phyloP scores from a whole-genome alignment of 176 grass and related monocot genomes.

The Carex pumila region DNA sequence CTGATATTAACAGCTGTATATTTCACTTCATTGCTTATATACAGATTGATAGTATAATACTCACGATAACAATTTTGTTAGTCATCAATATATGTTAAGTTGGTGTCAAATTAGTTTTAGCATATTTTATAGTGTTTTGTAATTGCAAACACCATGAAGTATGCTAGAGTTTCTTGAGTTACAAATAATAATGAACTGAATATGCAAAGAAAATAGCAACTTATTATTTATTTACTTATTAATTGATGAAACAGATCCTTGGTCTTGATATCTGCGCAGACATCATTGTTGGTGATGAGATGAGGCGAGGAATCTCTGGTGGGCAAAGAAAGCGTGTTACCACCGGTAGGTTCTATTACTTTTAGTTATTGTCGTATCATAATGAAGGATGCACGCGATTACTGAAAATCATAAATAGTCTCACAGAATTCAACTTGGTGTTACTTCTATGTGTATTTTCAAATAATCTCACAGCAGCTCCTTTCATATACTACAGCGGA shows the following conservation, averaged over 20 bases:
- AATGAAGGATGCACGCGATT: neutral
- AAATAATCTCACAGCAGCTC: neutral
- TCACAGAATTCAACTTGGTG: neutral
- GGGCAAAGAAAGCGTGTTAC: slow-evolving; percentile 64
- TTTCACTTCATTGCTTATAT: neutral
- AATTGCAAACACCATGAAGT: neutral
- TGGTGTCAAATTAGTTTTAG: neutral
- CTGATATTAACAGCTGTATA: neutral
- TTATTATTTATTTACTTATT: slow-evolving; percentile 1
- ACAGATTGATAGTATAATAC: neutral
- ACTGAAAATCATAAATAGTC: neutral
- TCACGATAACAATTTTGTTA: neutral
- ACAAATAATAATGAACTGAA: neutral
- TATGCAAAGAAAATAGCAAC: neutral
- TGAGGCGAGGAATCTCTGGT: slow-evolving; percentile 73
- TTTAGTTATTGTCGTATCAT: neutral
- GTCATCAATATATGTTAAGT: neutral
- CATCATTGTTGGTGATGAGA: slow-evolving; percentile 62
- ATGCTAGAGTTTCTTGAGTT: slow-evolving; percentile 7
- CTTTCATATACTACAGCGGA: slow-evolving; percentile 25
- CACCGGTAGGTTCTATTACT: slow-evolving; percentile 37
- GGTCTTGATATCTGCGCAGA: slow-evolving; percentile 59
- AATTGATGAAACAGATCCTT: slow-evolving; percentile 30
- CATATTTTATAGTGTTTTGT: neutral
- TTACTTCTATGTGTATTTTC: neutral